Base-by-base conservation (phyloP, 2,329 filamentous ascomycete genomes). In the Hypoxylon sp. region DNA sequence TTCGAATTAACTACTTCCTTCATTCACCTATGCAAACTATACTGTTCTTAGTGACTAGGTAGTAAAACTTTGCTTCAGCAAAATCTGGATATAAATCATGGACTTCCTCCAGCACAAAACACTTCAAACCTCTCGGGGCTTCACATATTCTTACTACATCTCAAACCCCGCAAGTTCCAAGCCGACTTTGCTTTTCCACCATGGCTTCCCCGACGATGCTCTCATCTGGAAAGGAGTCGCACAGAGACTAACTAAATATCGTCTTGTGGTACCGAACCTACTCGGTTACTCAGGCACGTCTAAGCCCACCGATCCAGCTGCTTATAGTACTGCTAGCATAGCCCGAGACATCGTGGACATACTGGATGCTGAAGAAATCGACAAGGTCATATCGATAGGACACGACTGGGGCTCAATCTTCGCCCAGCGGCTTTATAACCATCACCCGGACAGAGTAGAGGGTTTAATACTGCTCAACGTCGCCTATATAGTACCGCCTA, bases 171-270 rank as follows among this genome's bases (percentile, higher is more conserved):
- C 25, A 9, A 9, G 63, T 19, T 19, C 37, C 27, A 51, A 61
- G 69, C 71, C 2, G 2, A 37, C 34, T 7, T 61, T 76, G 29
- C 51, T 77, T 8, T 68, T 78, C 16, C 63, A 74, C 12, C 79
- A 81, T 64, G 79, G 79, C 49, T 81, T 74, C 59, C 78, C 79
- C 4, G 76, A 79, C 55, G 64, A 69, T 27, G 74, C 76, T 0
- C 64, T 66, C 2, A 65, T 78, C 17, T 81, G 76, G 77, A 61
- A 68, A 7, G 67, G 70, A 20, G 61, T 78, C 12, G 65, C 75
- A 9, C 7, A 32, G 11, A 32, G 20, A 15, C 46, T 59, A 13
- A 29, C 26, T 3, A 12, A 46, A 12, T 68, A 68, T 23, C 56
- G 71, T 16, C 66, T 79, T 6, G 67, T 72, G n/a, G 56, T 70